Base-by-base conservation (phyloP, 768 basidiomycete species). In the Pulveroboletus sp. region DNA sequence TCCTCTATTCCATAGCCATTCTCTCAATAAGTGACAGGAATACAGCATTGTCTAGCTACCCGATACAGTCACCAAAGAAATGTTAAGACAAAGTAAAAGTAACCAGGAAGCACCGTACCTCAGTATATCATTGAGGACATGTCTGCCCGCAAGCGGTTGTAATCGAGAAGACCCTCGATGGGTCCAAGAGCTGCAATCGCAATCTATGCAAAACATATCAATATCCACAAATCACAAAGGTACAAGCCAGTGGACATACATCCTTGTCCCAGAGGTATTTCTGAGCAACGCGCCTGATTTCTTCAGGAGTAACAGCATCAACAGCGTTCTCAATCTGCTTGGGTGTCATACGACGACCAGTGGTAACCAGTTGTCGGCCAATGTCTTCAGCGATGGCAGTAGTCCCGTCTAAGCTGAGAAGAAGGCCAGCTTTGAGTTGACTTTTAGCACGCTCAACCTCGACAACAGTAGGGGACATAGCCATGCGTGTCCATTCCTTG, bases 381-480 rank as follows among this genome's bases (percentile, higher is more conserved):
- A 98, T 93, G 63, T 99, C 96, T 76, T 99, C 96, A 31, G 96
- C 95, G 54, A 94, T 80, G 46, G 93, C 92, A 30, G 93, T 97
- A 15, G 92, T 88, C n/a, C 96, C 96, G 61, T 98, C 96, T 38
- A 98, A 76, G 51, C 85, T 78, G 43, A 99, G 81, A 38, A 99
- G 75, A 57, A 98, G 74, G 49, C 85, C 87, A 46, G 95, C 94
- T 78, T 98, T 99, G 59, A 98, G 83, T 74, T 98, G 96, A 65
- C 89, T 93, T 81, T 99, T 99, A 45, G 95, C 93, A 41, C 96
- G 83, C 79, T 97, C 94, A 54, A 97, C 93, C 72, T 95, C 93
- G 31, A 82, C 79, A 31, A 80, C 76, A 3, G 86, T 85, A 6
- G 94, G 93, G 11, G 82, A 79, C 52, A 90, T 83, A 56, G 87